These are phyloP conservation scores for Fragosphaeria purpurea DNA, from an alignment of 2,329 filamentous ascomycete genomes.

Conservation along the genomic window DNA sequence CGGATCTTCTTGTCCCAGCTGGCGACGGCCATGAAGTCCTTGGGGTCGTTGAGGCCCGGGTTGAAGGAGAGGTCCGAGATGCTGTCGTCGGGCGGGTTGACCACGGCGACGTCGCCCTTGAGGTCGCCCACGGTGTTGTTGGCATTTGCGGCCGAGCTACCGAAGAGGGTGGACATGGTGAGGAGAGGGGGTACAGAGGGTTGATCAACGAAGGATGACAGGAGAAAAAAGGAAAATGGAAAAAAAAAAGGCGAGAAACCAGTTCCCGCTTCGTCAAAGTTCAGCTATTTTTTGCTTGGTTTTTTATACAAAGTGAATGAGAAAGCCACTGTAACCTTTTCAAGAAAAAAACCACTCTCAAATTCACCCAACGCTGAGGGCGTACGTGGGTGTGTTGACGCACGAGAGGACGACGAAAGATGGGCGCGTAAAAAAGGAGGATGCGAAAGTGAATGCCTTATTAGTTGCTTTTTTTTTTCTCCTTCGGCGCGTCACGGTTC, in stretches of 20 bases:
- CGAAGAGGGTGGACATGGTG: slow-evolving; percentile 57
- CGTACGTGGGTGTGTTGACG: no score
- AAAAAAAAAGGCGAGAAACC: neutral
- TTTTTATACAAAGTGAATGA: no score
- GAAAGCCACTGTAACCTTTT: no score
- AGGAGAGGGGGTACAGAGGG: neutral
- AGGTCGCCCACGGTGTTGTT: slow-evolving; percentile 80
- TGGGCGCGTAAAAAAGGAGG: no score
- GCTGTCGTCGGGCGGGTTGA: slow-evolving; percentile 73
- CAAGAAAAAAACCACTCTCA: no score
- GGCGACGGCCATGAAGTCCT: slow-evolving; percentile 75
- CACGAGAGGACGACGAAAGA: no score
- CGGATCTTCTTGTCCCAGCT: slow-evolving; percentile 98
- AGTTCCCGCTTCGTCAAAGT: no score
- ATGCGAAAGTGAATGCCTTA: no score
- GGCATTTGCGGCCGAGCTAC: slow-evolving; percentile 37
- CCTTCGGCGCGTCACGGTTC: no score
- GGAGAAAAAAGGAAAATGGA: neutral
- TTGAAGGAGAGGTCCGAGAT: slow-evolving; percentile 77
- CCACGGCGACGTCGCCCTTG: slow-evolving; percentile 74
- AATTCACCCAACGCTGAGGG: no score
- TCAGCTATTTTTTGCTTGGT: no score
- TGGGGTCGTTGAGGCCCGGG: slow-evolving; percentile 36
- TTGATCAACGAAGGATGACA: neutral
- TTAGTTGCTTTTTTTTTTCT: no score